phyloP scores from a whole-genome alignment of 2,329 filamentous ascomycete genomes.

The Claviceps capensis region DNA sequence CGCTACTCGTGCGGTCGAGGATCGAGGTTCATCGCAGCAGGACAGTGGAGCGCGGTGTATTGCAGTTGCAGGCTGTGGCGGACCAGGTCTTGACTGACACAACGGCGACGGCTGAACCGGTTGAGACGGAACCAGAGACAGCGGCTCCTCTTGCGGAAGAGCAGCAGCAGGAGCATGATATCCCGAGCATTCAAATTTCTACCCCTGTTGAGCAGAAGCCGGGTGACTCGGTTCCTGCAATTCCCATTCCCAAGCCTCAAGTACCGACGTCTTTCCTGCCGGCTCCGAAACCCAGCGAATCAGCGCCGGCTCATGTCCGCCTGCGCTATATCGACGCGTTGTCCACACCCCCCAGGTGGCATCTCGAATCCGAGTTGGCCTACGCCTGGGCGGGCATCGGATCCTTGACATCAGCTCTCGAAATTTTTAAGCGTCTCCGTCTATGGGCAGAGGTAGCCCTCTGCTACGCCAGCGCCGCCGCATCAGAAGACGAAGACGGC shows the following conservation, averaged over 20 bases:
- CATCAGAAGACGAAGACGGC: slow-evolving; percentile 42
- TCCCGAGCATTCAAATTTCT: slow-evolving; percentile 34
- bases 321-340: slow-evolving; percentile 75
- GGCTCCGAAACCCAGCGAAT: slow-evolving; percentile 58
- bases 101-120: slow-evolving; percentile 10
- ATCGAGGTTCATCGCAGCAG: slow-evolving; percentile 80
- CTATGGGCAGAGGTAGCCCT: slow-evolving; percentile 93
- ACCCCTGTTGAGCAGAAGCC: slow-evolving; percentile 19
- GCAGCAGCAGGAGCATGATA: slow-evolving; percentile 14
- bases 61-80: slow-evolving; percentile 89
- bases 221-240: neutral
- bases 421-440: slow-evolving; percentile 86
- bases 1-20: slow-evolving; percentile 73
- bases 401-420: slow-evolving; percentile 75
- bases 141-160: slow-evolving; percentile 8
- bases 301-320: slow-evolving; percentile 62
- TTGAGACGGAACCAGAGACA: slow-evolving; percentile 17
- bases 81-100: slow-evolving; percentile 92
- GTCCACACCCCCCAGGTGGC: slow-evolving; percentile 77
- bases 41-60: slow-evolving; percentile 75
- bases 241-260: slow-evolving; percentile 6
- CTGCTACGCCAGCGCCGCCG: slow-evolving; percentile 56
- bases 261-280: slow-evolving; percentile 71
- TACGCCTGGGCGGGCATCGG: slow-evolving; percentile 85
- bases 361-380: slow-evolving; percentile 84